Evolutionary conservation across 805 yeast genomes (phyloP).

Genomic region (Yarrowia deformans): DNA sequence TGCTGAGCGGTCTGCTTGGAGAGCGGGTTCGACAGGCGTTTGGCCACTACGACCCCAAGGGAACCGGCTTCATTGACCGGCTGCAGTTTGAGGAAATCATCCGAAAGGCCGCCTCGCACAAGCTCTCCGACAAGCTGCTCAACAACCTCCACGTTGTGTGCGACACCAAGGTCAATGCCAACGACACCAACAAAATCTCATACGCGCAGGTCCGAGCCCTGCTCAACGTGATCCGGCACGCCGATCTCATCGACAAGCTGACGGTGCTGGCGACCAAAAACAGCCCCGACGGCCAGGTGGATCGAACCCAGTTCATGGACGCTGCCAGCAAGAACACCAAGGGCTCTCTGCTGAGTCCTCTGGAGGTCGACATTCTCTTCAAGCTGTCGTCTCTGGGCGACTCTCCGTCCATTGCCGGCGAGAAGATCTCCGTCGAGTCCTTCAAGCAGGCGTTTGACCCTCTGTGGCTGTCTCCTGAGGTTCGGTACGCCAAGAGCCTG

Average conservation of each 20-base stretch:
- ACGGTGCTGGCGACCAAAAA: constrained; percentile 50
- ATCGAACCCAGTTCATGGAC: constrained; percentile 51
- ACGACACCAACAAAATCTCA: constrained; percentile 50
- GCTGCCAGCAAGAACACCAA: constrained; percentile 53
- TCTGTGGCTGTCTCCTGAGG: constrained; percentile 53
- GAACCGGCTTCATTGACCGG: constrained; percentile 53
- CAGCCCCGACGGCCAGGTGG: constrained; percentile 51
- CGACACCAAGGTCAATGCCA: constrained; percentile 45
- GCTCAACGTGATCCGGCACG: constrained; percentile 53
- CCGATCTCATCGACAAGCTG: constrained; percentile 53
- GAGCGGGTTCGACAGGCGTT: constrained; percentile 58
- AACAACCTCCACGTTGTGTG: constrained; percentile 52
- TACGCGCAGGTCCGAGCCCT: constrained; percentile 56
- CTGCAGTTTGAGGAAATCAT: constrained; percentile 53
- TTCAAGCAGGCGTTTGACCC: constrained; percentile 56
- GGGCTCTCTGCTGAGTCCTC: constrained; percentile 54
- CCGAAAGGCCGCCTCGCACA: constrained; percentile 52
- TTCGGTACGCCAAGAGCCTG: constrained; percentile 49
- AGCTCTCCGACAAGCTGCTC: constrained; percentile 53
- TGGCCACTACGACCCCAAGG: constrained; percentile 50
- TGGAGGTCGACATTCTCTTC: constrained; percentile 55
- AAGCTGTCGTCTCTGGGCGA: constrained; percentile 51
- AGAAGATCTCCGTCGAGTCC: constrained; percentile 49
- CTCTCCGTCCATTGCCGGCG: constrained; percentile 46
- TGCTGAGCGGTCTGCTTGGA: constrained; percentile 56